A percentile compares a stretch with the other conserved stretches of the same genome.
phyloP scores from a whole-genome alignment of 225 moss, liverwort and hornwort species.

The Antitrichia curtipendula region DNA sequence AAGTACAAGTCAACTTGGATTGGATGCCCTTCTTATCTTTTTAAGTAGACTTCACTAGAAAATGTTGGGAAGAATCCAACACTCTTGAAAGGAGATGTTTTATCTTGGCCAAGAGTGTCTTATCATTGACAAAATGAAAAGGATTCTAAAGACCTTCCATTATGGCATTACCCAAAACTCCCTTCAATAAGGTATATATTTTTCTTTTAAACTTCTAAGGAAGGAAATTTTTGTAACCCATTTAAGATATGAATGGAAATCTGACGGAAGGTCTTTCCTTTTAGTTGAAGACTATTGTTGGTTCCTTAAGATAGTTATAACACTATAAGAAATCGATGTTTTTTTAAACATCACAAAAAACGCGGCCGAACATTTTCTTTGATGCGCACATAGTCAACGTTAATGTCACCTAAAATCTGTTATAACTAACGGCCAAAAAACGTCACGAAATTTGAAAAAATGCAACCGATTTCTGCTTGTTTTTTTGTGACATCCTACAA shows the following conservation, averaged over 20 bases:
- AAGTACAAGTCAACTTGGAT: background rate
- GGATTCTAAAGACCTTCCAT: accelerated
- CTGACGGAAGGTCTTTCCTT: background rate
- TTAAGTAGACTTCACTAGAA: background rate
- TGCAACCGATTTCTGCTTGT: too few species aligned
- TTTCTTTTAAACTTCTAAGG: accelerated
- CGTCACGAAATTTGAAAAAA: too few species aligned
- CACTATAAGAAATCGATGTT: too few species aligned
- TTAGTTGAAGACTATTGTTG: too few species aligned
- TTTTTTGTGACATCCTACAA: too few species aligned
- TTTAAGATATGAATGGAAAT: background rate
- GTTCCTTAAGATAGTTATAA: too few species aligned
- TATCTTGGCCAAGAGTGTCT: background rate
- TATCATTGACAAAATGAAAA: background rate
- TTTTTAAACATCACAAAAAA: too few species aligned
- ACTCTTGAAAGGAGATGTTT: background rate
- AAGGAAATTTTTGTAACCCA: too few species aligned
- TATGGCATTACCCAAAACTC: background rate
- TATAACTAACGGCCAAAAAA: too few species aligned
- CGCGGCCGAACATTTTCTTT: too few species aligned
- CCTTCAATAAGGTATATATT: accelerated
- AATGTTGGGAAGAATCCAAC: background rate
- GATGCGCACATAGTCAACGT: too few species aligned
- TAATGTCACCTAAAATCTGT: too few species aligned
- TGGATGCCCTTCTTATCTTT: background rate